phyloP scores from a whole-genome alignment of 768 basidiomycete species.

The Naganishia vaughanmartiniae region DNA sequence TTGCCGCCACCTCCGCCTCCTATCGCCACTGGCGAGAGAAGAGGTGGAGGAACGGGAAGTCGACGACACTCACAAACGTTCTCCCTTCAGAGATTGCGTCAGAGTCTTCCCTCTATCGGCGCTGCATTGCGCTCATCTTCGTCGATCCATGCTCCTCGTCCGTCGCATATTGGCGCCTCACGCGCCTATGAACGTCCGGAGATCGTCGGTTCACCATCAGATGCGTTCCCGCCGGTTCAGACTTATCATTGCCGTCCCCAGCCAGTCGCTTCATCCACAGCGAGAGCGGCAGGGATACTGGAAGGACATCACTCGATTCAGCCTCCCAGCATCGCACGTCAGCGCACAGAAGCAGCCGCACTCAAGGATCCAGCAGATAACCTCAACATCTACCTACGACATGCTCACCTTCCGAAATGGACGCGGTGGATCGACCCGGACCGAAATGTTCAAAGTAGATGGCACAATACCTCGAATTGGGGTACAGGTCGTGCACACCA shows the following conservation, averaged over 20 bases:
- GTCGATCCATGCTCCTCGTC: background rate
- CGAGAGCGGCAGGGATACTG: no score
- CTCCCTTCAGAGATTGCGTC: constrained; percentile 6
- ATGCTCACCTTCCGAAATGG: constrained; percentile 27
- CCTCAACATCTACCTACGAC: constrained; percentile 27
- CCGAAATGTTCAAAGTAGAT: constrained; percentile 4
- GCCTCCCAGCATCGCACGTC: background rate
- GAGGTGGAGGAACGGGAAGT: background rate
- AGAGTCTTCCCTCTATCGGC: constrained; percentile 1
- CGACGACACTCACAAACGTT: background rate
- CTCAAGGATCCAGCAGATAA: constrained; percentile 28
- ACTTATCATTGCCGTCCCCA: no score
- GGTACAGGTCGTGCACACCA: background rate
- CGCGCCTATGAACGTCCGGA: no score
- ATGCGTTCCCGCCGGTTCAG: no score
- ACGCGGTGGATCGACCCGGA: constrained; percentile 31
- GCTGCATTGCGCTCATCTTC: background rate
- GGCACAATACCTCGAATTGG: constrained; percentile 23
- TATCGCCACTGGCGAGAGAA: background rate
- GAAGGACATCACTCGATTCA: no score
- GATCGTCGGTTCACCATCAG: no score
- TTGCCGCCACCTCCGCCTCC: constrained; percentile 11
- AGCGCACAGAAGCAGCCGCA: background rate
- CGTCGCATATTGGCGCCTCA: no score
- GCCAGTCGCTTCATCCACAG: no score